Evolutionary conservation across 495 filamentous ascomycete species (phyloP).

Genomic region (Penicillium coffeae): DNA sequence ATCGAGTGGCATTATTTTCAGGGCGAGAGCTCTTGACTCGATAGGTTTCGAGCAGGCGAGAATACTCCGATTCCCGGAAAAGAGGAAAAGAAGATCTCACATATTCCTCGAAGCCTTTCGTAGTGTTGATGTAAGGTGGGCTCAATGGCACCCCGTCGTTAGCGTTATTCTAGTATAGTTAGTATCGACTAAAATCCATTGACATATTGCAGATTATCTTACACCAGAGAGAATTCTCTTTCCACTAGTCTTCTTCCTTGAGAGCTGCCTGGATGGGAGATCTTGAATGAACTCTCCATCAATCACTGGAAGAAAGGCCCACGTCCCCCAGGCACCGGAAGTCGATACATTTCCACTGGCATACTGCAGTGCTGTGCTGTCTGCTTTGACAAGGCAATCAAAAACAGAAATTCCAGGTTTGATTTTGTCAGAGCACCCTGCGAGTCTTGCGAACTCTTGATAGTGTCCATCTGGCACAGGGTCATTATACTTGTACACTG

Average conservation of each 20-base stretch:
- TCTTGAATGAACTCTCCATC: conserved; percentile 56
- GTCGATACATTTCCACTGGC: conserved; percentile 50
- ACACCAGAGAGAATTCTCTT: conserved; percentile 47
- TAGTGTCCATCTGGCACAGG: conserved; percentile 50
- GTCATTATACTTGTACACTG: conserved; percentile 50
- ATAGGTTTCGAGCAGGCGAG: conserved; percentile 44
- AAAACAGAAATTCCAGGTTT: conserved; percentile 32
- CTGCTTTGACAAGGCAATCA: conserved; percentile 50
- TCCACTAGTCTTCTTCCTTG: conserved; percentile 49
- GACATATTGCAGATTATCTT: not conserved
- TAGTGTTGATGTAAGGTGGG: conserved; percentile 47
- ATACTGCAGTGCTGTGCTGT: conserved; percentile 51
- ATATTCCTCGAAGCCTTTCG: conserved; percentile 39
- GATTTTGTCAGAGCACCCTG: conserved; percentile 42
- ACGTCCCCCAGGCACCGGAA: conserved; percentile 44
- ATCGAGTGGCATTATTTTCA: conserved; percentile 22
- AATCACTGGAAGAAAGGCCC: conserved; percentile 61
- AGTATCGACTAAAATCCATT: not conserved
- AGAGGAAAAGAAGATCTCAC: conserved; percentile 46
- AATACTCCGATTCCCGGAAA: conserved; percentile 44
- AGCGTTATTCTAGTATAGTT: conserved; percentile 40
- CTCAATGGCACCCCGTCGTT: conserved; percentile 52
- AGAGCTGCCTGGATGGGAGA: conserved; percentile 50
- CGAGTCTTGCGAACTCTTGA: conserved; percentile 49
- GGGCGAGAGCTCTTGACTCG: conserved; percentile 20